Conservation (phyloP, 805 yeast species). For the Candida vaughaniae region DNA sequence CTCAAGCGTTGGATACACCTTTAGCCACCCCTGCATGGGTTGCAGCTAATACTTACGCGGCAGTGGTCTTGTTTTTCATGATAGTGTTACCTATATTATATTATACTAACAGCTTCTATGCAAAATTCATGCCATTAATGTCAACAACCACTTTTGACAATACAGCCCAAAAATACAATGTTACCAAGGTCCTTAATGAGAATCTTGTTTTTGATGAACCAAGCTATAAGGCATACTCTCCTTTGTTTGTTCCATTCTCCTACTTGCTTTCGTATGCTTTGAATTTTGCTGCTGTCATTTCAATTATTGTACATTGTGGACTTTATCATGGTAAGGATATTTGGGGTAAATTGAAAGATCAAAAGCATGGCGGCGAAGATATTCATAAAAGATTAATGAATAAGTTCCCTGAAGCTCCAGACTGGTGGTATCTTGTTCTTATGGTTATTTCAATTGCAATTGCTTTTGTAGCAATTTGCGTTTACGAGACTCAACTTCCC, state of each 20-base stretch:
- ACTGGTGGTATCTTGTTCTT: slow-evolving; percentile 42
- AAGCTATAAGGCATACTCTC: slow-evolving; percentile 57
- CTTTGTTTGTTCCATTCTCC: slow-evolving; percentile 60
- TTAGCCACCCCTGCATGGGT: slow-evolving; percentile 58
- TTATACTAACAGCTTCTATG: slow-evolving; percentile 56
- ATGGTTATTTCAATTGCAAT: slow-evolving; percentile 18
- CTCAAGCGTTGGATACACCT: slow-evolving; percentile 29
- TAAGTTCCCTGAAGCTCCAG: slow-evolving; percentile 34
- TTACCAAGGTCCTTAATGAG: slow-evolving; percentile 47
- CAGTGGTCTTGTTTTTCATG: slow-evolving; percentile 45
- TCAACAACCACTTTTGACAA: slow-evolving; percentile 48
- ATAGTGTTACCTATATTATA: slow-evolving; percentile 57
- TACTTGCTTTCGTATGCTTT: slow-evolving; percentile 57
- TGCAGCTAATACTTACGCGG: slow-evolving; percentile 42
- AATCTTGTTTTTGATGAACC: slow-evolving; percentile 48
- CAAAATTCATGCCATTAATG: slow-evolving; percentile 54
- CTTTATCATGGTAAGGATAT: slow-evolving; percentile 57
- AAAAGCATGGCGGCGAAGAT: slow-evolving; percentile 12
- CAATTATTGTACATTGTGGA: slow-evolving; percentile 50
- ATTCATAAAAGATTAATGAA: slow-evolving; percentile 56
- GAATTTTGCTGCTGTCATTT: slow-evolving; percentile 57
- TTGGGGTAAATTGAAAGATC: slow-evolving; percentile 18
- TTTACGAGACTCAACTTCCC: slow-evolving; percentile 33
- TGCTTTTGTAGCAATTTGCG: slow-evolving; percentile 35
- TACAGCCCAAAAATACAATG: slow-evolving; percentile 48